Percentiles rank a stretch among this genome's conserved stretches.
These are phyloP conservation scores for Pelargonium nanum DNA, from an alignment of 345 rosid species.

Conservation along the genomic window DNA sequence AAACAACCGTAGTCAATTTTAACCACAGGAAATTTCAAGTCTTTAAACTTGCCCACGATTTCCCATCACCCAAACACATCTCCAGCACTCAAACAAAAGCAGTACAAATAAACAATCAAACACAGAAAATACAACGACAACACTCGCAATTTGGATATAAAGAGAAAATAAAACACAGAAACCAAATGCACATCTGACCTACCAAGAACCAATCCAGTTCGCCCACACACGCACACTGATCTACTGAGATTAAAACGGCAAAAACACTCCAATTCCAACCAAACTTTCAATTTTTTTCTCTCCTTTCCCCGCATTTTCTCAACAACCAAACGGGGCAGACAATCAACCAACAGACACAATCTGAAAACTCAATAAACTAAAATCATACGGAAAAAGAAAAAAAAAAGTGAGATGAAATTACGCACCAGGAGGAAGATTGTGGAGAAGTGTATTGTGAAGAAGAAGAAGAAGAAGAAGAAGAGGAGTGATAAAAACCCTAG, in stretches of 20 bases:
- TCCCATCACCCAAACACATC: background rate
- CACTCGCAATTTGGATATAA: background rate
- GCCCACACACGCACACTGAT: background rate
- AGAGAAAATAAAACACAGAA: background rate
- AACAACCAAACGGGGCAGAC: constrained; percentile 4
- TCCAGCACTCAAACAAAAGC: background rate
- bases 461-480: background rate
- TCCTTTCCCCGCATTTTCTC: constrained; percentile 4
- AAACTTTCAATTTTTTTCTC: background rate
- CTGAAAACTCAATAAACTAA: background rate
- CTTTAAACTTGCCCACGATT: background rate
- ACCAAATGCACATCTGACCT: background rate
- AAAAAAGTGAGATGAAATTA: background rate
- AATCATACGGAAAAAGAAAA: background rate
- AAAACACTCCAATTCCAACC: background rate
- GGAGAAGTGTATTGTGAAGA: background rate
- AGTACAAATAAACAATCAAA: no score
- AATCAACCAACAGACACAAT: constrained; percentile 6
- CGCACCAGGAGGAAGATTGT: background rate
- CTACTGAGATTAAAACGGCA: background rate
- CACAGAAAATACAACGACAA: background rate
- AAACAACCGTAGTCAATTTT: no score
- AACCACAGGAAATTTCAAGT: background rate
- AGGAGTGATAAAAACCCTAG: background rate
- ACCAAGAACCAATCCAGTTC: background rate